Evolutionary conservation across 192 early-diverging fungal species (phyloP).

Genomic region (Coemansia furcata): DNA sequence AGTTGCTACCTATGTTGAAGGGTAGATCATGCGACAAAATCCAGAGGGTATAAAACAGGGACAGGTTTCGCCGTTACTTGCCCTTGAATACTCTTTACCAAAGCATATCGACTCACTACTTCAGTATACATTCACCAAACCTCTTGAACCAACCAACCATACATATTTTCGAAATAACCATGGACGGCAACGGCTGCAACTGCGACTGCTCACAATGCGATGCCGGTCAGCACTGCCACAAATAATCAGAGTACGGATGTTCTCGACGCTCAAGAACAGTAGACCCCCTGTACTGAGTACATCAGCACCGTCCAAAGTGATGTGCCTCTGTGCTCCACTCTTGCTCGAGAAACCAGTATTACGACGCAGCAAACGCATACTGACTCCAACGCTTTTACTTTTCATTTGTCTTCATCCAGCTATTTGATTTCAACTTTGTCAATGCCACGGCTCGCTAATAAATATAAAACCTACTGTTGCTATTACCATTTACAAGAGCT

Average conservation of each 20-base stretch:
- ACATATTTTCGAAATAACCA: background rate
- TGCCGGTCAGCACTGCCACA: background rate
- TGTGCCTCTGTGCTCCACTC: background rate
- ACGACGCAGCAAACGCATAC: background rate
- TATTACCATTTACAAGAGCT: background rate
- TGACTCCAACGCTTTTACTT: background rate
- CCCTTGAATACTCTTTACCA: background rate
- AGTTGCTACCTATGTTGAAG: background rate
- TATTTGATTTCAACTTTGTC: background rate
- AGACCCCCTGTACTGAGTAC: background rate
- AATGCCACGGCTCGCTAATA: background rate
- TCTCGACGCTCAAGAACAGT: background rate
- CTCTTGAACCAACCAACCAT: background rate
- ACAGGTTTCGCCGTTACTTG: background rate
- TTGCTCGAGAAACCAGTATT: background rate
- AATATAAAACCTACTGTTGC: background rate
- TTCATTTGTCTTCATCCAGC: background rate
- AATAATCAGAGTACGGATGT: background rate
- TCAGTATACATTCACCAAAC: background rate
- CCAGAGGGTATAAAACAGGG: background rate
- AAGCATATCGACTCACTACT: background rate
- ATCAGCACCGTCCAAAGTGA: background rate
- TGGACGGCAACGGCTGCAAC: background rate
- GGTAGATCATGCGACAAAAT: background rate
- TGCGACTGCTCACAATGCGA: background rate